Evolutionary conservation across 352 stramenopile genomes (phyloP).

Genomic region (Globisporangium viniferum): DNA sequence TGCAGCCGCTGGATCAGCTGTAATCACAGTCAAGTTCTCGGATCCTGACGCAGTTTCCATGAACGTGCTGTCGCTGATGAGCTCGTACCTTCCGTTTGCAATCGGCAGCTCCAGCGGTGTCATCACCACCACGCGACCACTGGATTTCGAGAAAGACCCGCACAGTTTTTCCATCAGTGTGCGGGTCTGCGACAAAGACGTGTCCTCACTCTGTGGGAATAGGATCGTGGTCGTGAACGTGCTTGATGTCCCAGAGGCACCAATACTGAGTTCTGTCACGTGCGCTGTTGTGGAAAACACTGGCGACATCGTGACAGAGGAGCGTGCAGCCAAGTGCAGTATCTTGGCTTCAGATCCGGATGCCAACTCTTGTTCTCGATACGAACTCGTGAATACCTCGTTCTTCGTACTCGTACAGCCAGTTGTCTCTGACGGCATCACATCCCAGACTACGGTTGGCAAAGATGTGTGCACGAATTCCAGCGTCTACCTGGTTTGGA

Average conservation of each 20-base stretch:
- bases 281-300: constrained; percentile 54
- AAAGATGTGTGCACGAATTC: constrained; percentile 4
- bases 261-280: constrained; percentile 23
- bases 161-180: constrained; percentile 33
- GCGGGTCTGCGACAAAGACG: constrained; percentile 37
- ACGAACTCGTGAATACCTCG: constrained; percentile 27
- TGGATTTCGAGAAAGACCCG: constrained; percentile 49
- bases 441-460: neutral
- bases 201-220: constrained; percentile 33
- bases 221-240: constrained; percentile 31
- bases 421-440: neutral
- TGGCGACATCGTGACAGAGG: constrained; percentile 18
- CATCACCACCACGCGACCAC: constrained; percentile 30
- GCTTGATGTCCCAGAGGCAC: constrained; percentile 33
- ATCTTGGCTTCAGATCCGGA: constrained; percentile 44
- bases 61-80: constrained; percentile 17
- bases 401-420: constrained; percentile 5
- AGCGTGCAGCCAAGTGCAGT: constrained; percentile 22
- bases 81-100: constrained; percentile 12
- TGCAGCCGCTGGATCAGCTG: constrained; percentile 17
- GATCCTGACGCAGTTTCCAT: constrained; percentile 34
- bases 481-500: constrained; percentile 3
- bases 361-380: constrained; percentile 39
- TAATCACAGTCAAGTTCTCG: constrained; percentile 26
- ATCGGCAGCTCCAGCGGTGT: constrained; percentile 12